Evolutionary conservation across 2,329 filamentous ascomycete genomes (phyloP).

Genomic region (Elsinoe batatas): DNA sequence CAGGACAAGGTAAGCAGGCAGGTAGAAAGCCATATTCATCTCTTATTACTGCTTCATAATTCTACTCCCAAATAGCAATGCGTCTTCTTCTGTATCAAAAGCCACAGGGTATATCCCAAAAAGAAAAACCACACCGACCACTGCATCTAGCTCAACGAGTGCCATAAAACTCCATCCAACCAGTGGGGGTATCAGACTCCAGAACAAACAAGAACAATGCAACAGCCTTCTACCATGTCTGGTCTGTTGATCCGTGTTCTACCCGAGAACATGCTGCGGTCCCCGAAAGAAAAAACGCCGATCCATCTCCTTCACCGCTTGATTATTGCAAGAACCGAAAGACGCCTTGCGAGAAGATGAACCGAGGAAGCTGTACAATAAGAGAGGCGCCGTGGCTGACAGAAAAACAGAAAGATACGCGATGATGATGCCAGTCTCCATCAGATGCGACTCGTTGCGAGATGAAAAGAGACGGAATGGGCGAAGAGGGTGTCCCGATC

Average conservation of each 20-base stretch:
- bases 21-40: neutral
- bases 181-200: constrained; percentile 10
- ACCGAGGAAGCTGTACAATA: neutral
- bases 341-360: neutral
- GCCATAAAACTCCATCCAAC: constrained; percentile 1
- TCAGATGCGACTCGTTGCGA: neutral
- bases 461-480: neutral
- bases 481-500: neutral
- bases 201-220: neutral
- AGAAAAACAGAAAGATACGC: neutral
- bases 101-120: constrained; percentile 3
- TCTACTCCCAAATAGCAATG: neutral
- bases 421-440: neutral
- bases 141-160: neutral
- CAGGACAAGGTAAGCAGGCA: neutral
- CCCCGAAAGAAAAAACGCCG: neutral
- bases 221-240: neutral
- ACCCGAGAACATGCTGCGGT: neutral
- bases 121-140: neutral
- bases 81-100: neutral
- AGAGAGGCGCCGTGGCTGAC: neutral
- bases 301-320: constrained; percentile 1
- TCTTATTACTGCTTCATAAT: constrained; percentile 10
- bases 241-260: constrained; percentile 3
- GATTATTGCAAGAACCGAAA: neutral